A percentile compares a stretch with the other conserved stretches of the same genome.
phyloP scores from a whole-genome alignment of 1,139 yeast species.

The Kodamaea fungicola region DNA sequence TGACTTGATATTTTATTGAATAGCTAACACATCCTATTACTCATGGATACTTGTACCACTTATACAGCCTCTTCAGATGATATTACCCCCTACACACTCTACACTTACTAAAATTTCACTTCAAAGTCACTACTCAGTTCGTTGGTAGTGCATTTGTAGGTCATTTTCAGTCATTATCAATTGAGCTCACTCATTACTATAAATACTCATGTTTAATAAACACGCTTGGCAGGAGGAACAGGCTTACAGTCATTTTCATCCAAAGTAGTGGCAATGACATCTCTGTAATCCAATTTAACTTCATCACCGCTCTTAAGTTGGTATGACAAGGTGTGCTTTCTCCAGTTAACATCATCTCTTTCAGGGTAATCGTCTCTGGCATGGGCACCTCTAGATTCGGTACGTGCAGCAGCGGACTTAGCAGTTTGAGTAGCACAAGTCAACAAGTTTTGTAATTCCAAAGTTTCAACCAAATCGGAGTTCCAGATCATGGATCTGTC shows the following conservation, averaged over 20 bases:
- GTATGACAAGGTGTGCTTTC: conserved; percentile 96
- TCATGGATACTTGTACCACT: too few relatives aligned
- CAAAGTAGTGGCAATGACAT: conserved; percentile 76
- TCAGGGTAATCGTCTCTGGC: conserved; percentile 97
- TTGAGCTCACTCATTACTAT: not conserved
- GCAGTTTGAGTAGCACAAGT: conserved; percentile 99
- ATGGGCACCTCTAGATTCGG: conserved; percentile 98
- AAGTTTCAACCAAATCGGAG: conserved; percentile 92
- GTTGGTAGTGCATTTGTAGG: too few relatives aligned
- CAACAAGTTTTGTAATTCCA: conserved; percentile 92
- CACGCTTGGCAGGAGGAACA: conserved; percentile 96
- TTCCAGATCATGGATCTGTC: conserved; percentile 99
- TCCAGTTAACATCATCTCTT: conserved; percentile 96
- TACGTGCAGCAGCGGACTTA: conserved; percentile 88
- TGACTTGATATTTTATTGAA: too few relatives aligned
- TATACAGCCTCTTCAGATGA: too few relatives aligned
- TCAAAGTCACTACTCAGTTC: too few relatives aligned
- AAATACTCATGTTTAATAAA: conserved; percentile 47
- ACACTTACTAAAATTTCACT: too few relatives aligned
- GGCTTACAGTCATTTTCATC: conserved; percentile 92
- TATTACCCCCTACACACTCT: too few relatives aligned
- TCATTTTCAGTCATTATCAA: too few relatives aligned
- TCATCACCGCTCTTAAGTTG: conserved; percentile 70
- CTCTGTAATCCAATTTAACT: conserved; percentile 80
- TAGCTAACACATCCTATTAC: too few relatives aligned